These are phyloP conservation scores for Centaurea solstitialis DNA, from an alignment of 129 eudicot species.

Conservation along the genomic window DNA sequence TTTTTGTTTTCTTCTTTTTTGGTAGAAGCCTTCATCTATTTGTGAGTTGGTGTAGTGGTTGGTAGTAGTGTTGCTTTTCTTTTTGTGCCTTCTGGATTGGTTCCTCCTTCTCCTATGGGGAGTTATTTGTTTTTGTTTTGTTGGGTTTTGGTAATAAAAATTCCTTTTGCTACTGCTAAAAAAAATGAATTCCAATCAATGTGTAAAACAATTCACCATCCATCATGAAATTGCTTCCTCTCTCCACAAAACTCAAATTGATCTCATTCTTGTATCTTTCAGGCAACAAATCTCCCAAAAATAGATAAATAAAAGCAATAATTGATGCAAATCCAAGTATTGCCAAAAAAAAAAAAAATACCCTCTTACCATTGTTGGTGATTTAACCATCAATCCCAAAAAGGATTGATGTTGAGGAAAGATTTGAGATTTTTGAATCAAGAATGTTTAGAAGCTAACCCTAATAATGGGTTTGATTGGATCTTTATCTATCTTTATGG, in stretches of 20 bases:
- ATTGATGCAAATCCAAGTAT: conserved; percentile 77
- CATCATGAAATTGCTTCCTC: conserved; percentile 83
- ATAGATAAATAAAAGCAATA: conserved; percentile 68
- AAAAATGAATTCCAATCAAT: conserved; percentile 90
- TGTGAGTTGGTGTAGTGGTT: too few species aligned
- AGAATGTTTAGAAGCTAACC: conserved; percentile 27
- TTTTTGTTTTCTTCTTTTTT: too few species aligned
- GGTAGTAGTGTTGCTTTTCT: too few species aligned
- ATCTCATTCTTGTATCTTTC: conserved; percentile 39
- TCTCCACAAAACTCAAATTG: conserved; percentile 76
- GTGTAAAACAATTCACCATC: conserved; percentile 74
- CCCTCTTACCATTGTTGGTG: conserved; percentile 49
- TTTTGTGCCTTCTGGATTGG: too few species aligned
- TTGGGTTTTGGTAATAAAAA: too few species aligned
- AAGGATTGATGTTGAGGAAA: background rate
- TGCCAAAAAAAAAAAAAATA: too few species aligned
- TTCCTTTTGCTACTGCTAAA: too few species aligned
- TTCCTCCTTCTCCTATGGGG: too few species aligned
- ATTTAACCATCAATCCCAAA: conserved; percentile 50
- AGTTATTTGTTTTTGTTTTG: too few species aligned
- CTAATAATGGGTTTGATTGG: conserved; percentile 26
- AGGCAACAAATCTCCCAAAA: conserved; percentile 77
- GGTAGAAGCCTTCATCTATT: too few species aligned
- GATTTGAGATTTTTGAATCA: conserved; percentile 6
- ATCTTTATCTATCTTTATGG: conserved; percentile 24